Evolutionary conservation across 2,329 filamentous ascomycete species (phyloP), one percentile per base, ranked within the genome.

Genomic region (Talaromyces sp.): DNA sequence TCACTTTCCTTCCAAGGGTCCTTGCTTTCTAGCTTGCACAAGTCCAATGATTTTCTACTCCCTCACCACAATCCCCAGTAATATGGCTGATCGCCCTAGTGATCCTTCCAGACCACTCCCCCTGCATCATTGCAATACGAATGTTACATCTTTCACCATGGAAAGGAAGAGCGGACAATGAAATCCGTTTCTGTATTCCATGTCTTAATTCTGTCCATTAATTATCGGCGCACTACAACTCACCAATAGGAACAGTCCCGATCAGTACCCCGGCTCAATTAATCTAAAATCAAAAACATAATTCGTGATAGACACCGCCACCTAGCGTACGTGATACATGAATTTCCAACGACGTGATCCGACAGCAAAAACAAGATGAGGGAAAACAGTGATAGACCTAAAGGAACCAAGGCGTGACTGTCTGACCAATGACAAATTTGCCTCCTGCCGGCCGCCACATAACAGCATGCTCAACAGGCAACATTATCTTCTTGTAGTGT

Each of bases 381-480:
- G 25, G 15, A 41, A 33, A 17, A 11, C 27, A 3, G 27, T 27
- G 27, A 27, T 27, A 6, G 27, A 27, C 15, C 33, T 33, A 56
- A 52, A 58, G n/a, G 15, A 45, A 35, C 61, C 61, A 63, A 49
- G 52, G 61, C 19, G 61, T 63, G 25, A 63, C 31, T 25, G 61
- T 63, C 49, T 63, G 17, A 4, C 68, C 68, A 37, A 63, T 49
- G 8, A 58, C n/a, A 58, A 63, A 63, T 11, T 58, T 63, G 10
- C 61, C 61, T 25, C 31, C 45, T 2, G 41, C 41, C 8, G 61
- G 61, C 27, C 61, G 39, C 61, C 61, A 63, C 61, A 63, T 63
- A n/a, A 63, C 61, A 22, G 61, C 52, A 49, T 58, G 35, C 13
- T 63, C n/a, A 25, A 63, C 11, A 2, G 61, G 61, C 3, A 63